Evolutionary conservation across 345 rosid species (phyloP), one percentile per base, ranked within the genome.

Genomic region (Bruguiera sexangula): DNA sequence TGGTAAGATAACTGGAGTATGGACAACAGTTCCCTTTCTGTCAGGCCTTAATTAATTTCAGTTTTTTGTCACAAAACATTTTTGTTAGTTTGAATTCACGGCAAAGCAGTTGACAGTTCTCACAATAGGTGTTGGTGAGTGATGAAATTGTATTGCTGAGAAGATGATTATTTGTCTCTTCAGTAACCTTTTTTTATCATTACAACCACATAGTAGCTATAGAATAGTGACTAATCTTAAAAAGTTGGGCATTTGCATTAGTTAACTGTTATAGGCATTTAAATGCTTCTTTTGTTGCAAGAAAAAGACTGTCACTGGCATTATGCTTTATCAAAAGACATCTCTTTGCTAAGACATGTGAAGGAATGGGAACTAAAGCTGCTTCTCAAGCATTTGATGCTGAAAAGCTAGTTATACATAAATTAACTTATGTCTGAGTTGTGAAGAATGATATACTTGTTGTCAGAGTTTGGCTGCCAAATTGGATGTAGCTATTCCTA

Each of bases 291-390:
- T 46, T 37, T 57, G 58, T 32, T 31, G 68, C 20, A 74, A 62
- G 29, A 39, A 32, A 19, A 53, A 64, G 73, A 65, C 67, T 73
- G 64, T 63, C 75, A 50, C 39, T 46, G 43, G 61, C 56, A 30
- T 74, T 73, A 20, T 73, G 69, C 74, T 82, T 80, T 80, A 68
- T 81, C 89, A 85, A 64, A 89, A 92, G 79, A 73, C 81, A 52
- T 86, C 89, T 81, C 85, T 88, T 69, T 88, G 89, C 84, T 84
- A 83, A 74, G 89, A 88, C 82, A 75, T 83, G 67, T 69, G 83
- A 81, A 79, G 87, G 85, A 79, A 83, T 86, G 87, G 90, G 87
- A 52, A 78, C 88, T 34, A 34, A 34, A 34, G 37, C 37, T 34
- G 37, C 37, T 34, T 34, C 37, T 71, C 82, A 71, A 76, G 87